These are phyloP conservation scores for Rhinocladiella mackenziei DNA, from an alignment of 2,329 filamentous ascomycete species.

Conservation along the genomic window DNA sequence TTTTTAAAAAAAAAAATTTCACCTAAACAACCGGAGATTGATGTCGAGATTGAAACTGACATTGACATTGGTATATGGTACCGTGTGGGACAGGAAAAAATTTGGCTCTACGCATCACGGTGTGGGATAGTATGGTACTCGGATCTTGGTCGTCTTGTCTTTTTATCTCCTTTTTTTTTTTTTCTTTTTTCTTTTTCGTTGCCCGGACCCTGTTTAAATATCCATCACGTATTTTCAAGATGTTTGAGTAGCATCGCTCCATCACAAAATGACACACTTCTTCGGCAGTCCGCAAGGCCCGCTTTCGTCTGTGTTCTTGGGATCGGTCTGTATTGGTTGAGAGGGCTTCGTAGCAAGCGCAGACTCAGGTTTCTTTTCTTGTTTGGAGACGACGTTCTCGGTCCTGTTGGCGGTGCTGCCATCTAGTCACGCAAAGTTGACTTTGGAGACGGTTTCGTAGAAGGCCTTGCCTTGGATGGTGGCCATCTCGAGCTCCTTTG, in stretches of 20 bases:
- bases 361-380: conserved; percentile 30
- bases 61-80: too few relatives aligned
- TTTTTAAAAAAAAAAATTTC: too few relatives aligned
- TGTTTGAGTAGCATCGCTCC: background rate
- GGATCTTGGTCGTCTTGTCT: background rate
- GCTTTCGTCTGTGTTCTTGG: conserved; percentile 48
- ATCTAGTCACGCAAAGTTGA: conserved; percentile 74
- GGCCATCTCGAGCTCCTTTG: conserved; percentile 74
- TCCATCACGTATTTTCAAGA: background rate
- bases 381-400: too few relatives aligned
- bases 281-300: conserved; percentile 73
- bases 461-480: conserved; percentile 79
- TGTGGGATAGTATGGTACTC: background rate
- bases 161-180: background rate
- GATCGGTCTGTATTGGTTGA: conserved; percentile 26
- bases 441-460: conserved; percentile 71
- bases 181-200: background rate
- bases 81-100: too few relatives aligned
- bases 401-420: conserved; percentile 48
- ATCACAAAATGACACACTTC: conserved; percentile 65
- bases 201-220: background rate
- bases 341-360: conserved; percentile 25
- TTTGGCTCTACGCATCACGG: too few relatives aligned
- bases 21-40: too few relatives aligned
- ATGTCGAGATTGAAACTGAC: too few relatives aligned